These are phyloP conservation scores for Leishmania major DNA, from an alignment of 208 protist species.

Conservation along the genomic window DNA sequence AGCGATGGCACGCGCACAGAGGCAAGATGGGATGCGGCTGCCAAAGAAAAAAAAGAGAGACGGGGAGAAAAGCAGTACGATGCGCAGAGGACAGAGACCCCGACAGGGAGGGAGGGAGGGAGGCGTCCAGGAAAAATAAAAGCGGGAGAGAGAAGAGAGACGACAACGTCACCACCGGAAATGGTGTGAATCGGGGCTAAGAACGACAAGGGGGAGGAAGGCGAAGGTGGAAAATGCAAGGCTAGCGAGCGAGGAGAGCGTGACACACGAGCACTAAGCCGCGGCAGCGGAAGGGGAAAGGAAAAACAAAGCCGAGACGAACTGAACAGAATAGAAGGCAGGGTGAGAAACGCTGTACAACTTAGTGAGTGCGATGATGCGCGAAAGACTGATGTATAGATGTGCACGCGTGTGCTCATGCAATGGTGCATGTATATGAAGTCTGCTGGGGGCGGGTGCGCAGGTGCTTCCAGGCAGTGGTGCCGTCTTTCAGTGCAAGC, in stretches of 20 bases:
- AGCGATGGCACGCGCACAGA: too few species aligned
- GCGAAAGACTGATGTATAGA: not conserved
- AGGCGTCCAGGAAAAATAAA: not conserved
- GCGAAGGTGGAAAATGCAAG: not conserved
- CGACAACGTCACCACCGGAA: not conserved
- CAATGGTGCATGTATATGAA: not conserved
- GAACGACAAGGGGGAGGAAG: not conserved
- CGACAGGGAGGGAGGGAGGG: not conserved
- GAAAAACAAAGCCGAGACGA: not conserved
- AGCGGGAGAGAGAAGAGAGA: not conserved
- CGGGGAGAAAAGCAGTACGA: too few species aligned
- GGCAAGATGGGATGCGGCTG: too few species aligned
- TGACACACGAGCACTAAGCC: not conserved
- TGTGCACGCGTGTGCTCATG: not conserved
- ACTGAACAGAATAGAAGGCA: not conserved
- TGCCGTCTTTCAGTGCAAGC: not conserved
- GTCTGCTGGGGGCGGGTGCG: not conserved
- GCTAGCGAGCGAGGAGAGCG: not conserved
- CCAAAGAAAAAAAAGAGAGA: too few species aligned
- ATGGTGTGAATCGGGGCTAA: not conserved
- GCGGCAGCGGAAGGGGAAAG: not conserved
- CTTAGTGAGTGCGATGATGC: not conserved
- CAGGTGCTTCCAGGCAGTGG: not conserved
- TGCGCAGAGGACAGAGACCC: too few species aligned
- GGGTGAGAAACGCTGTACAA: not conserved